These are phyloP conservation scores for Phytophthora chlamydospora DNA, from an alignment of 352 stramenopile genomes.

Conservation along the genomic window DNA sequence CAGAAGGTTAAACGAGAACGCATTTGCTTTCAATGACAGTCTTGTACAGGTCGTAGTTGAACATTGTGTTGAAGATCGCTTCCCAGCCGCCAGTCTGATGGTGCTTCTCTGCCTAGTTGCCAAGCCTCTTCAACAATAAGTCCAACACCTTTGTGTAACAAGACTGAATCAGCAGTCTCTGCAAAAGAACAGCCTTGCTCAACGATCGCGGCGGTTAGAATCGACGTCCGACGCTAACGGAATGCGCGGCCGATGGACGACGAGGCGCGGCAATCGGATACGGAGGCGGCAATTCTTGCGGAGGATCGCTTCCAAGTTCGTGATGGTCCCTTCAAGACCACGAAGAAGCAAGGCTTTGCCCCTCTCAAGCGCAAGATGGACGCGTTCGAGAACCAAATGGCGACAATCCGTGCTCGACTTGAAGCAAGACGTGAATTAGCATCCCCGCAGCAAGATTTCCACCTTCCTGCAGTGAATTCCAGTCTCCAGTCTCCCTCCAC, in stretches of 20 bases:
- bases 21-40: no score
- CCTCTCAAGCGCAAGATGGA: slow-evolving; percentile 42
- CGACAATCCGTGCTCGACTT: slow-evolving; percentile 47
- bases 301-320: slow-evolving; percentile 13
- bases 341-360: slow-evolving; percentile 1
- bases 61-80: no score
- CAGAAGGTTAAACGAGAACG: no score
- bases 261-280: slow-evolving; percentile 12
- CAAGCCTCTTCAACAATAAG: no score
- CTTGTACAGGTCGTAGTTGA: no score
- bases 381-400: slow-evolving; percentile 49
- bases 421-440: slow-evolving; percentile 27
- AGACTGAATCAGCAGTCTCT: background rate
- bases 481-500: background rate
- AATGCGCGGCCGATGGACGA: slow-evolving; percentile 27
- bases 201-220: slow-evolving; percentile 21
- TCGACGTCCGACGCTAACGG: slow-evolving; percentile 1
- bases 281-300: background rate
- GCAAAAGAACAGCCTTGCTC: background rate
- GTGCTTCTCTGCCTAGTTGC: no score
- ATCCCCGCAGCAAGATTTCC: background rate
- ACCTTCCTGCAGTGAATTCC: slow-evolving; percentile 23
- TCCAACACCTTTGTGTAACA: no score
- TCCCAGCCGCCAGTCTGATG: no score
- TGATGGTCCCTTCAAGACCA: slow-evolving; percentile 1